These are phyloP conservation scores for Polygonum maritimum DNA, from an alignment of 148 eudicot species.

Conservation along the genomic window DNA sequence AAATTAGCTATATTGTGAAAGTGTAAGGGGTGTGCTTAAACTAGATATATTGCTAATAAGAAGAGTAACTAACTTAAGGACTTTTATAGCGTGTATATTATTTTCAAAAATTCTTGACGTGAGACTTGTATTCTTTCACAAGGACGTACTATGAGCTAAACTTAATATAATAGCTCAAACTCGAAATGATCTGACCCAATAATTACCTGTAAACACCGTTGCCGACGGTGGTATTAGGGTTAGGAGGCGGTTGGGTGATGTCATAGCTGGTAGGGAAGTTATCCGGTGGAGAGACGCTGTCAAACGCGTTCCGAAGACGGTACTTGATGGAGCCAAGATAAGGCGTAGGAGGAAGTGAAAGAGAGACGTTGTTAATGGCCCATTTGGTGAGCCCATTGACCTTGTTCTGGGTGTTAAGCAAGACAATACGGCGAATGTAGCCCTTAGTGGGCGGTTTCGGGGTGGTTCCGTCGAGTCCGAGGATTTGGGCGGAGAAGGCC, in stretches of 20 bases:
- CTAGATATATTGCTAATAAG: too few species aligned
- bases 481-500: constrained; percentile 35
- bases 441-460: constrained; percentile 26
- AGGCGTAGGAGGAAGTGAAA: constrained; percentile 57
- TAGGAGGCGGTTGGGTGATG: constrained; percentile 26
- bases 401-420: constrained; percentile 68
- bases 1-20: too few species aligned
- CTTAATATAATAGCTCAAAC: too few species aligned
- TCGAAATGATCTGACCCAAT: too few species aligned
- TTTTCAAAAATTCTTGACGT: too few species aligned
- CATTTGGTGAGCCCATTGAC: constrained; percentile 55
- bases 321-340: constrained; percentile 54
- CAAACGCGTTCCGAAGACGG: constrained; percentile 24
- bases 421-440: constrained; percentile 30
- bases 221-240: constrained; percentile 47
- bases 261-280: constrained; percentile 31
- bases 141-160: too few species aligned
- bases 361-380: constrained; percentile 81
- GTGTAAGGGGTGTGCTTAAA: too few species aligned
- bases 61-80: too few species aligned
- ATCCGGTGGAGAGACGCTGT: constrained; percentile 36
- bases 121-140: too few species aligned
- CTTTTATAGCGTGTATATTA: too few species aligned
- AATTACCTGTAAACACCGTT: constrained; percentile 37
- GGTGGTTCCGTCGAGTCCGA: constrained; percentile 39